A percentile compares a stretch with the other conserved stretches of the same genome.
Evolutionary conservation across 768 basidiomycete genomes (phyloP).

Genomic region (Chalciporus chontae): DNA sequence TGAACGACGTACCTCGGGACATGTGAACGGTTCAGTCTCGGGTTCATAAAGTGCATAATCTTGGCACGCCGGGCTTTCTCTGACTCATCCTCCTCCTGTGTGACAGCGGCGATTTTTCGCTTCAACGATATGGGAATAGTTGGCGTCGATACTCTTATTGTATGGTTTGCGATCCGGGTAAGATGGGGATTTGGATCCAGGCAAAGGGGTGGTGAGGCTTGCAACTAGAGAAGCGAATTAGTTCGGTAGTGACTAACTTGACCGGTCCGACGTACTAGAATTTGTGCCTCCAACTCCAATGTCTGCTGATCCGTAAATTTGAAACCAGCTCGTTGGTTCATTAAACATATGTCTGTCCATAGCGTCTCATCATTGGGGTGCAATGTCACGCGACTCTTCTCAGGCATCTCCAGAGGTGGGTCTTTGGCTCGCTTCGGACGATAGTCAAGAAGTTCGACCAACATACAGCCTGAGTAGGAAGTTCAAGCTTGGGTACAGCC

Average conservation of each 20-base stretch:
- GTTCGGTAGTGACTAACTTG: neutral
- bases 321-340: conserved; percentile 54
- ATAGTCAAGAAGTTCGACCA: conserved; percentile 81
- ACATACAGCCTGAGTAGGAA: conserved; percentile 62
- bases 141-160: conserved; percentile 68
- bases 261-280: conserved; percentile 49
- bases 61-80: conserved; percentile 70
- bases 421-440: conserved; percentile 58
- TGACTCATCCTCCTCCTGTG: conserved; percentile 73
- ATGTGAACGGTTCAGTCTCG: conserved; percentile 43
- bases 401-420: conserved; percentile 52
- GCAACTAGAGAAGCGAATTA: conserved; percentile 45
- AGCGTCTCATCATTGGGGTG: conserved; percentile 75
- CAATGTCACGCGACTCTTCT: conserved; percentile 67
- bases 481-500: neutral
- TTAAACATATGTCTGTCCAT: conserved; percentile 73
- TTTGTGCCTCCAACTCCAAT: conserved; percentile 68
- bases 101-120: conserved; percentile 66
- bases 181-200: conserved; percentile 78
- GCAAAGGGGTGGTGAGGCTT: conserved; percentile 73
- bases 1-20: conserved; percentile 45
- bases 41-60: conserved; percentile 79
- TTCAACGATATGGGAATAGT: conserved; percentile 72
- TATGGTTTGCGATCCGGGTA: conserved; percentile 70
- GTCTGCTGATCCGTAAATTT: conserved; percentile 72